Conservation (phyloP, 2,329 filamentous ascomycete genomes). For the Alternaria consortialis region DNA sequence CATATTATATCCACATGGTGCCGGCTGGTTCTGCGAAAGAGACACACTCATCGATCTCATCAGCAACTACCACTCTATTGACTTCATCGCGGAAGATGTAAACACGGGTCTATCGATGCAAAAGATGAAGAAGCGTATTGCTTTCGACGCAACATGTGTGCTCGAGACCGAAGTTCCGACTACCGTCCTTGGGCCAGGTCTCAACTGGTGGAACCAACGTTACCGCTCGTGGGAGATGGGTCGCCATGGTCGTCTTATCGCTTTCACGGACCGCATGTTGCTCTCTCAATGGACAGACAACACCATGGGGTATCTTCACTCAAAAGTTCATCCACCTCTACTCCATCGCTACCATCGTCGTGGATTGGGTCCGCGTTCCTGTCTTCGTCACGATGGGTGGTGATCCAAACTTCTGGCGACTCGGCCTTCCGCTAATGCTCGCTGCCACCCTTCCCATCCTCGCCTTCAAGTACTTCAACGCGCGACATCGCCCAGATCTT, state of each 20-base stretch:
- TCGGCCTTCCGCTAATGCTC: conserved; percentile 21
- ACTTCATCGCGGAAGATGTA: conserved; percentile 32
- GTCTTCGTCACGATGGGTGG: conserved; percentile 23
- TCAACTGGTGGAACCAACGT: conserved; percentile 31
- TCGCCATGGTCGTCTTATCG: conserved; percentile 27
- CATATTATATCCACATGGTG: conserved; percentile 27
- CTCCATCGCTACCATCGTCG: conserved; percentile 24
- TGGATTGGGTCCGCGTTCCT: conserved; percentile 29
- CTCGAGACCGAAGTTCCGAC: conserved; percentile 31
- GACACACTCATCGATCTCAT: conserved; percentile 29
- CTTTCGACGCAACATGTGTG: conserved; percentile 22
- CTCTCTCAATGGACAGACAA: conserved; percentile 17
- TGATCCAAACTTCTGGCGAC: conserved; percentile 21
- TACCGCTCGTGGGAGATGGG: conserved; percentile 30
- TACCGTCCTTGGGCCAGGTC: conserved; percentile 25
- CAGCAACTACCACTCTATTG: conserved; percentile 25
- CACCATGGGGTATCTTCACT: conserved; percentile 22
- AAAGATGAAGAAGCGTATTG: conserved; percentile 29
- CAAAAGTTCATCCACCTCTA: conserved; percentile 29
- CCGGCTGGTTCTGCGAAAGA: conserved; percentile 29
- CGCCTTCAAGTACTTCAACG: conserved; percentile 23
- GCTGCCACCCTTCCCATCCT: conserved; percentile 21
- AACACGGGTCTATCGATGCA: conserved; percentile 25
- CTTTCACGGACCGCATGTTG: conserved; percentile 20
- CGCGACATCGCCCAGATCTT: conserved; percentile 23